Conservation (phyloP, 2,329 filamentous ascomycete species). For the Capronia epimyces region DNA sequence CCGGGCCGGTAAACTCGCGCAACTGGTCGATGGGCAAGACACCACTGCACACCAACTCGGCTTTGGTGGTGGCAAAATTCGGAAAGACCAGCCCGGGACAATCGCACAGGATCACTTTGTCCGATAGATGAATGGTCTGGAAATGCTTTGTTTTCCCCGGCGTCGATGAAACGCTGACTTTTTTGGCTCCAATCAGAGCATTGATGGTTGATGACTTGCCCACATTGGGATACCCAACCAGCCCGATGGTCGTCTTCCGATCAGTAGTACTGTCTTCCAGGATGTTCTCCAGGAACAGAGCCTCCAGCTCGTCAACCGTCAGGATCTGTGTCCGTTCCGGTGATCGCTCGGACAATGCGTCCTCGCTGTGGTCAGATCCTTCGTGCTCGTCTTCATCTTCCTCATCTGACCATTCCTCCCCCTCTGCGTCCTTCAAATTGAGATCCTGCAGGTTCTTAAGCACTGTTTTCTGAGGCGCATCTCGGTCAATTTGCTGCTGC, state of each 20-base stretch:
- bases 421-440: constrained; percentile 28
- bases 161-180: constrained; percentile 94
- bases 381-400: constrained; percentile 40
- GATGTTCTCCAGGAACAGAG: constrained; percentile 74
- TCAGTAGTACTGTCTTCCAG: constrained; percentile 49
- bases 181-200: constrained; percentile 95
- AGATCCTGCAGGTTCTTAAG: constrained; percentile 22
- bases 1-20: constrained; percentile 84
- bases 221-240: constrained; percentile 97
- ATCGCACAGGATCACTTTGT: constrained; percentile 87
- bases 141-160: constrained; percentile 99
- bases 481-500: constrained; percentile 22
- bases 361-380: constrained; percentile 36
- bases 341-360: constrained; percentile 18
- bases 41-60: constrained; percentile 90
- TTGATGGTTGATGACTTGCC: constrained; percentile 99
- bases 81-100: constrained; percentile 98
- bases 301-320: constrained; percentile 87
- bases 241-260: constrained; percentile 77
- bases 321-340: constrained; percentile 63
- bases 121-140: constrained; percentile 91
- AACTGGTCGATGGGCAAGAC: constrained; percentile 94
- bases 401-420: constrained; percentile 31
- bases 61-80: constrained; percentile 95
- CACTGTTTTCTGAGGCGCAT: constrained; percentile 22